phyloP scores from a whole-genome alignment of 2,329 filamentous ascomycete genomes.

The Cercospora berteroae region DNA sequence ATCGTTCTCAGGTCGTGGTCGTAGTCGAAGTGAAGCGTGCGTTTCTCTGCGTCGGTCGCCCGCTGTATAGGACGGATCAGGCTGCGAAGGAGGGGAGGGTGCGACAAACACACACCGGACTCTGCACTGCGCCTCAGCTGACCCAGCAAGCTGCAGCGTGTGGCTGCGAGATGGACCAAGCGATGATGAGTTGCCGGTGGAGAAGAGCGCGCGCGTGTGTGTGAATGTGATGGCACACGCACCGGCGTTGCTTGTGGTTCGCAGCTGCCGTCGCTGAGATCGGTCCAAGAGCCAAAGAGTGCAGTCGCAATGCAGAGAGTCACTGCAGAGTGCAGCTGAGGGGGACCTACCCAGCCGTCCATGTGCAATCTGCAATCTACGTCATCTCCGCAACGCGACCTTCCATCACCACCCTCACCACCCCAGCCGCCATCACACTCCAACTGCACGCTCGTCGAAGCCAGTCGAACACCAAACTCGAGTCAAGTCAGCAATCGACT shows the following conservation, averaged over 20 bases:
- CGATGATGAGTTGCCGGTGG: background rate
- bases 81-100: background rate
- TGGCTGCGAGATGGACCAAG: background rate
- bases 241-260: background rate
- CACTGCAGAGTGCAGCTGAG: background rate
- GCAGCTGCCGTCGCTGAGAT: background rate
- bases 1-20: background rate
- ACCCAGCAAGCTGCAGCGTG: conserved; percentile 9
- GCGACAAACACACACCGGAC: conserved; percentile 6
- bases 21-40: background rate
- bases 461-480: background rate
- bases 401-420: background rate
- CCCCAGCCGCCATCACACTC: background rate
- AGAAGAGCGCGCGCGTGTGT: background rate
- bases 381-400: background rate
- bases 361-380: conserved; percentile 1
- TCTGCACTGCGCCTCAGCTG: conserved; percentile 13
- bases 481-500: background rate
- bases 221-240: background rate
- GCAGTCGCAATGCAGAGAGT: conserved; percentile 1
- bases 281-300: background rate
- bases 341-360: background rate
- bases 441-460: background rate
- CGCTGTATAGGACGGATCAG: background rate
- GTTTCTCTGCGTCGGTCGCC: background rate